phyloP scores from a whole-genome alignment of 1,284 basidiomycete species.

The Stygiomarasmius scandens region DNA sequence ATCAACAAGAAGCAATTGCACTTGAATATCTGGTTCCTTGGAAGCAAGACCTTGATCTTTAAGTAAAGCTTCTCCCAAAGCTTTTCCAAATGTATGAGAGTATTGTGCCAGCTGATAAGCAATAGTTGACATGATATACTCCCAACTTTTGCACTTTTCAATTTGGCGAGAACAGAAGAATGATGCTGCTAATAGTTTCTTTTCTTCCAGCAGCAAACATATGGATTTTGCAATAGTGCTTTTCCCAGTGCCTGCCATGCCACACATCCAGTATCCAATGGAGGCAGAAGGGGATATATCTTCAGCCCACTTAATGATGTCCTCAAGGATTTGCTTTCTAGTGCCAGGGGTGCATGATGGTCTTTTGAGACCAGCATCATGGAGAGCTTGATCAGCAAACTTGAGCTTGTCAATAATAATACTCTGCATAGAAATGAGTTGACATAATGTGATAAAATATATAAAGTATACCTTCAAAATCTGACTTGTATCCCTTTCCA shows the following conservation, averaged over 20 bases:
- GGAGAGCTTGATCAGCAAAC: too few relatives aligned
- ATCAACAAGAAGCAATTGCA: neutral
- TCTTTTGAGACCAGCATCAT: too few relatives aligned
- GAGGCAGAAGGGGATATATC: too few relatives aligned
- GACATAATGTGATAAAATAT: too few relatives aligned
- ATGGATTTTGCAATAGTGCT: neutral
- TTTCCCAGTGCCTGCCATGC: neutral
- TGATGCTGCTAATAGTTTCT: neutral
- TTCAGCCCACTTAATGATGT: too few relatives aligned
- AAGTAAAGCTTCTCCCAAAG: neutral
- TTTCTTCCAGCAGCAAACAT: neutral
- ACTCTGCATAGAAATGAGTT: too few relatives aligned
- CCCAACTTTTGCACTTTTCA: neutral
- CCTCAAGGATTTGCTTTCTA: too few relatives aligned
- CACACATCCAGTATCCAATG: neutral
- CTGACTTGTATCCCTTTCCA: too few relatives aligned
- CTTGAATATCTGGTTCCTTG: neutral
- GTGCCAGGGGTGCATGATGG: too few relatives aligned
- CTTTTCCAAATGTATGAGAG: neutral
- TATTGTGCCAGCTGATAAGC: neutral
- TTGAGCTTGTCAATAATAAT: too few relatives aligned
- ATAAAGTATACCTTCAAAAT: too few relatives aligned
- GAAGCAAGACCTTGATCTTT: neutral
- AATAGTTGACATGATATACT: neutral
- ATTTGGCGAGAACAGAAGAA: constrained; percentile 2